Base-by-base conservation (phyloP, 164 flowering plant genomes). In the Saururus chinensis region DNA sequence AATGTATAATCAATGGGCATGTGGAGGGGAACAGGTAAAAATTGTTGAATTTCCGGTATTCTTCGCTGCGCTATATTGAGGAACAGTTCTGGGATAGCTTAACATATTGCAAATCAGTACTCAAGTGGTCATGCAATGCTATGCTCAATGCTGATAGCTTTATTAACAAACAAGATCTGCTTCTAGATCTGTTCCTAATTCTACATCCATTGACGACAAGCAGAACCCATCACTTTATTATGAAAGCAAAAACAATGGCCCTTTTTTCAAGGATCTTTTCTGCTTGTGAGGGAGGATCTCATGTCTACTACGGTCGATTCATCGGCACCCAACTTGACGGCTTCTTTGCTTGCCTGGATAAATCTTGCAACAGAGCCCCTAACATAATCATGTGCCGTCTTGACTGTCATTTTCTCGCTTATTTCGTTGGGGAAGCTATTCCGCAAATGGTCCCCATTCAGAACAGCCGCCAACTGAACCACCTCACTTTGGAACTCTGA, bases 241-340 rank as follows among this genome's bases (percentile, higher is more conserved):
- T 30, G 37, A 30, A 30, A 45, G 49, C 0, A 45, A 12, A 17
- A 45, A 17, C 5, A 45, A 45, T 45, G 49, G 49, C 49, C 14
- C 2, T 45, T 17, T 13, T 30, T 30, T n/a, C 11, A 45, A 12
- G 49, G 49, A 4, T 7, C 49, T 45, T 45, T 72, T 75, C 95
- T 82, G 35, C 92, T 86, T 0, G 96, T 90, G 65, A 90, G 91
- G 17, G 97, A 88, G 10, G 97, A 83, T 66, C 93, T 83, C 99
- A 93, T 93, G 73, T 93, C 85, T 19, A 90, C 97, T 77, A 87
- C 84, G 63, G 96, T 87, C 57, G 92, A 80, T 63, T 80, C 79
- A 64, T 85, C 78, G 1, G 96, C 99, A 26, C 97, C 99, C 69
- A 95, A 55, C 60, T 64, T 80, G 63, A 88, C 60, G 40, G 99